phyloP scores from a whole-genome alignment of 371 early-diverging fungal species.

The Chytridium lagenaria region DNA sequence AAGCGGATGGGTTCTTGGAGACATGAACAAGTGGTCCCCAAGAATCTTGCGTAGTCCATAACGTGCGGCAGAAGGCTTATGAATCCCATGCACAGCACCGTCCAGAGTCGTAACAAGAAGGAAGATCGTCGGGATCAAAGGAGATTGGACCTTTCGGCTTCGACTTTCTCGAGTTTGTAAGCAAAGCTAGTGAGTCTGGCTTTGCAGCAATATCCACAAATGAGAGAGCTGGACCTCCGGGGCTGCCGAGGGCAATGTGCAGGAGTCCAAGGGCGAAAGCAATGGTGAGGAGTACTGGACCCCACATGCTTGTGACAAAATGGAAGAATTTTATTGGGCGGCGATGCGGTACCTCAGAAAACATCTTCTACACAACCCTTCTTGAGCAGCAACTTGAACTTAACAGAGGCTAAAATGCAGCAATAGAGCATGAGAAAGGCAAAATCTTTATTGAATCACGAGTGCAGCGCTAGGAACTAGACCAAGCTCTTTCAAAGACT shows the following conservation, averaged over 20 bases:
- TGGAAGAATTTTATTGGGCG: too few relatives aligned
- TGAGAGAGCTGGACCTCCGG: conserved; percentile 25
- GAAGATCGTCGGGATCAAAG: conserved; percentile 35
- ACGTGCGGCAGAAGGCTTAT: conserved; percentile 49
- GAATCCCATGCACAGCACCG: conserved; percentile 66
- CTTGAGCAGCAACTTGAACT: not conserved
- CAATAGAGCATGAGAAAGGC: not conserved
- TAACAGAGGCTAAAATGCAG: not conserved
- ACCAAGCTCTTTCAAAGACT: conserved; percentile 52
- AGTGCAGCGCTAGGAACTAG: conserved; percentile 54
- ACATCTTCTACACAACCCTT: too few relatives aligned
- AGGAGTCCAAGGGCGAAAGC: not conserved
- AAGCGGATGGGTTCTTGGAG: conserved; percentile 27
- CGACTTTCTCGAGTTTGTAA: not conserved
- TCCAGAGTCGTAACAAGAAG: conserved; percentile 66
- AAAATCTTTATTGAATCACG: conserved; percentile 32
- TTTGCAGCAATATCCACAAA: conserved; percentile 5
- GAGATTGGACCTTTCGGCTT: not conserved
- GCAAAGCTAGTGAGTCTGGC: conserved; percentile 5
- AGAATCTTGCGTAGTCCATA: conserved; percentile 56
- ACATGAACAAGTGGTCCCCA: conserved; percentile 51
- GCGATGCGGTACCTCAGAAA: too few relatives aligned
- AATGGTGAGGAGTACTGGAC: too few relatives aligned
- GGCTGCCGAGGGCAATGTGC: not conserved
- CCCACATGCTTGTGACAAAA: too few relatives aligned